Evolutionary conservation across 2,329 filamentous ascomycete species (phyloP).

Genomic region (Pseudogymnoascus sp.): DNA sequence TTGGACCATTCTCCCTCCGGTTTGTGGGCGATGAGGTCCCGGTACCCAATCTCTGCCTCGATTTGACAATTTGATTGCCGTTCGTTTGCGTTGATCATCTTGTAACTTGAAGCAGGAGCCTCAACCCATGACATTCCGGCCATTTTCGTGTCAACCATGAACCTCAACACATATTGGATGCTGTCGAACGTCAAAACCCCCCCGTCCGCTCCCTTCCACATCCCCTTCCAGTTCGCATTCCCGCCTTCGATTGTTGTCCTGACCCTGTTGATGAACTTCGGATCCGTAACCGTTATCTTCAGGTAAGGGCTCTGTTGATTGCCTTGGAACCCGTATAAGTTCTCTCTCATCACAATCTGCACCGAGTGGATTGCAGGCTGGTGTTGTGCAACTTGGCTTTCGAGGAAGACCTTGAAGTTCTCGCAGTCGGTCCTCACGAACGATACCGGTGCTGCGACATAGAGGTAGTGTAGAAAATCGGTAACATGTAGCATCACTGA

Average conservation of each 20-base stretch:
- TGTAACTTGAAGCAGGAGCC: slow-evolving; percentile 66
- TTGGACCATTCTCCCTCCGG: slow-evolving; percentile 94
- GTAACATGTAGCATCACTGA: slow-evolving; percentile 93
- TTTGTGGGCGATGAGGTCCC: slow-evolving; percentile 77
- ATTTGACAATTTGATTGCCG: slow-evolving; percentile 93
- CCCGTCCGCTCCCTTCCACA: slow-evolving; percentile 67
- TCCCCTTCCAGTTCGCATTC: slow-evolving; percentile 77
- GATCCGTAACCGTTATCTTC: slow-evolving; percentile 88
- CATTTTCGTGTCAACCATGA: slow-evolving; percentile 96
- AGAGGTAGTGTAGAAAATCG: slow-evolving; percentile 93
- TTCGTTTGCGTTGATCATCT: slow-evolving; percentile 56
- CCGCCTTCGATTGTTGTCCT: slow-evolving; percentile 68
- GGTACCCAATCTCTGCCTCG: slow-evolving; percentile 78
- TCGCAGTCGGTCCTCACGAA: slow-evolving; percentile 76
- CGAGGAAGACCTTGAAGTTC: slow-evolving; percentile 71
- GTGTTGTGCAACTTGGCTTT: slow-evolving; percentile 67
- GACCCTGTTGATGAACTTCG: slow-evolving; percentile 72
- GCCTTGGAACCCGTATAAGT: slow-evolving; percentile 89
- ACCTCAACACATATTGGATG: slow-evolving; percentile 87
- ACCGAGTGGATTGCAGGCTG: slow-evolving; percentile 73
- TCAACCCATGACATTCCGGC: slow-evolving; percentile 98
- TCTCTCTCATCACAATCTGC: slow-evolving; percentile 76
- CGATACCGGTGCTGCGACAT: slow-evolving; percentile 76
- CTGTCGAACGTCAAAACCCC: slow-evolving; percentile 90
- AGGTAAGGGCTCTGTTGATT: slow-evolving; percentile 88